Evolutionary conservation across 225 moss, liverwort and hornwort genomes (phyloP), one percentile per base, ranked within the genome.

Genomic region (Pleurozium schreberi): DNA sequence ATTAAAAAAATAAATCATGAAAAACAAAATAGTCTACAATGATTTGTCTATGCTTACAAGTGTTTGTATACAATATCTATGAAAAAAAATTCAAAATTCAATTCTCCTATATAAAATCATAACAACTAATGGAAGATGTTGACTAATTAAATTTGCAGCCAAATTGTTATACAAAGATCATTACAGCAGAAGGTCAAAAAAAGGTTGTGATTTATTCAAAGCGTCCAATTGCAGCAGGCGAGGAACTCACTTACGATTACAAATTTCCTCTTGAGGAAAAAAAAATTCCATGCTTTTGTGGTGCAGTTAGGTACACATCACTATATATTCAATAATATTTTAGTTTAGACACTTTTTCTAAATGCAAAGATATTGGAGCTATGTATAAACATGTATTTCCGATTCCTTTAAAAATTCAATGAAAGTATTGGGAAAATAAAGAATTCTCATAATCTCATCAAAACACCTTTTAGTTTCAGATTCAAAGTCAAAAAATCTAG

Each of bases 161-260:
- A 57, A 98, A 97, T 88, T 97, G 97, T 83, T 98, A 98, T 40
- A 98, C 98, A 78, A 98, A 96, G 86, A 97, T 97, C 23, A 96
- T 98, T 30, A 96, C 90, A 33, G 82, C 93, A 25, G 98, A 98
- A 87, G 95, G 97, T 36, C 89, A 96, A 85, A 98, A 98, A 76
- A 98, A 94, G 18, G 95, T 98, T 88, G 98, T 98, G 4, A 98
- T 98, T 81, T 98, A 97, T 94, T 96, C 98, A 28, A 98, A 98
- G 84, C 93, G 96, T 9, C 65, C 73, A 75, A 98, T 98, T 93
- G 64, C 11, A 70, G 90, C 87, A 52, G 98, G 98, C 2, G 98
- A 98, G 30, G 98, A 98, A 84, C 94, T 98, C 6, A 98, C 98
- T 3, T 97, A 98, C 21, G 96, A 97, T 50, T 98, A 98, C 50